A percentile compares a stretch with the other conserved stretches of the same genome.
phyloP scores from a whole-genome alignment of 1,139 yeast genomes.

The Kurtzmaniella quercitrusa region DNA sequence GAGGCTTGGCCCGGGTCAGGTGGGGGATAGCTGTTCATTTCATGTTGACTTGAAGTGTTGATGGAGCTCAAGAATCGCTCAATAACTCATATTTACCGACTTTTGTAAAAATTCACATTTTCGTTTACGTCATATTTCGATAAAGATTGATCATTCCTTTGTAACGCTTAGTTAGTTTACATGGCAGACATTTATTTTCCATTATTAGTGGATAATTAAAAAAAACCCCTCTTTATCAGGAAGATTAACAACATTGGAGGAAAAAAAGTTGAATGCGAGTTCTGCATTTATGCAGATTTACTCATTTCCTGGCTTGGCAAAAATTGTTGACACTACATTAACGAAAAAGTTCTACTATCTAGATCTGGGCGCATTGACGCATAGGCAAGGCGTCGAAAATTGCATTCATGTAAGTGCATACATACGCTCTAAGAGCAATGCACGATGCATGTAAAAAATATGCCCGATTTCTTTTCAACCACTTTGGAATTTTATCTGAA shows the following conservation, averaged over 20 bases:
- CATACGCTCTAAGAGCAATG: not conserved
- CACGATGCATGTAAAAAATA: not conserved
- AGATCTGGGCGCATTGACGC: slow-evolving; percentile 3
- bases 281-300: not conserved
- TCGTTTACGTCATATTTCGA: not conserved
- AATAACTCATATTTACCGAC: no score
- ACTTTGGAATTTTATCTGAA: not conserved
- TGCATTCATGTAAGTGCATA: not conserved
- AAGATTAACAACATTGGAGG: not conserved
- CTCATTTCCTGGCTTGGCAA: slow-evolving; percentile 1
- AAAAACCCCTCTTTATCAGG: not conserved
- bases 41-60: no score
- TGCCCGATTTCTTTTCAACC: not conserved
- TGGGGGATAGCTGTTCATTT: no score
- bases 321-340: not conserved
- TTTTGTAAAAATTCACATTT: not conserved
- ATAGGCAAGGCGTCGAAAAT: not conserved
- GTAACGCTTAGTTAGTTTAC: not conserved
- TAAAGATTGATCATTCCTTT: not conserved
- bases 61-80: no score
- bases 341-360: slow-evolving; percentile 1
- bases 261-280: no score
- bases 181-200: not conserved
- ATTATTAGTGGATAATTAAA: not conserved
- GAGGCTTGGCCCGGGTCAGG: not conserved